Conservation (phyloP, 2,329 filamentous ascomycete species). For the Xylariaceae sp. region DNA sequence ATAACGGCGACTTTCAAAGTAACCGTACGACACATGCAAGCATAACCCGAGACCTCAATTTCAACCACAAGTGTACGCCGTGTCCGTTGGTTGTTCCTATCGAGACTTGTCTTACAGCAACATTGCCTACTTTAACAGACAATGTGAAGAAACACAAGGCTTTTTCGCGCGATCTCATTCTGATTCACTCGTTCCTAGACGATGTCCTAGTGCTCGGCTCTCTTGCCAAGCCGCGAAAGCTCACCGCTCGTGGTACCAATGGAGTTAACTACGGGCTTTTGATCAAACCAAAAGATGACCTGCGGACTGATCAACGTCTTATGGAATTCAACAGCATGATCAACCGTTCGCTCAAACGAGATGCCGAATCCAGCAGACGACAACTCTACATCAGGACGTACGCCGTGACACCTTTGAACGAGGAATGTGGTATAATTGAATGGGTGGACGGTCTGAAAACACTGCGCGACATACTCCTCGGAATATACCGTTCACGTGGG, state of each 20-base stretch:
- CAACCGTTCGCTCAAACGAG: constrained; percentile 87
- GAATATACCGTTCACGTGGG: constrained; percentile 70
- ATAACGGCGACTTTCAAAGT: constrained; percentile 67
- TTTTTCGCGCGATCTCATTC: constrained; percentile 82
- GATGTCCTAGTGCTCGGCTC: constrained; percentile 88
- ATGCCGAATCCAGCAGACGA: constrained; percentile 83
- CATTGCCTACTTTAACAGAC: constrained; percentile 70
- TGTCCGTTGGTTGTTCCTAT: constrained; percentile 85
- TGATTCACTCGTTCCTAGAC: constrained; percentile 75
- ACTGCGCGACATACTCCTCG: constrained; percentile 82
- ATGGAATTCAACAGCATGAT: constrained; percentile 99
- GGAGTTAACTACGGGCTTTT: constrained; percentile 84
- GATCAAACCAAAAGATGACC: constrained; percentile 96
- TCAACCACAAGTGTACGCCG: constrained; percentile 79
- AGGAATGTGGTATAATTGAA: constrained; percentile 96
- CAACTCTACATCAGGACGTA: constrained; percentile 97
- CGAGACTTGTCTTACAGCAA: constrained; percentile 78
- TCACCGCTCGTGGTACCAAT: constrained; percentile 84
- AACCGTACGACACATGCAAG: constrained; percentile 67
- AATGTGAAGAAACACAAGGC: constrained; percentile 74
- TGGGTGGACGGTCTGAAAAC: constrained; percentile 98
- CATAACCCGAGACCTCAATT: constrained; percentile 71
- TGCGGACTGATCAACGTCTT: constrained; percentile 93
- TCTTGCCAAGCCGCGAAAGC: constrained; percentile 84
- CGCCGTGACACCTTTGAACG: constrained; percentile 91